phyloP scores from a whole-genome alignment of 108 stramenopile species.

The Mediolabrus comicus region DNA sequence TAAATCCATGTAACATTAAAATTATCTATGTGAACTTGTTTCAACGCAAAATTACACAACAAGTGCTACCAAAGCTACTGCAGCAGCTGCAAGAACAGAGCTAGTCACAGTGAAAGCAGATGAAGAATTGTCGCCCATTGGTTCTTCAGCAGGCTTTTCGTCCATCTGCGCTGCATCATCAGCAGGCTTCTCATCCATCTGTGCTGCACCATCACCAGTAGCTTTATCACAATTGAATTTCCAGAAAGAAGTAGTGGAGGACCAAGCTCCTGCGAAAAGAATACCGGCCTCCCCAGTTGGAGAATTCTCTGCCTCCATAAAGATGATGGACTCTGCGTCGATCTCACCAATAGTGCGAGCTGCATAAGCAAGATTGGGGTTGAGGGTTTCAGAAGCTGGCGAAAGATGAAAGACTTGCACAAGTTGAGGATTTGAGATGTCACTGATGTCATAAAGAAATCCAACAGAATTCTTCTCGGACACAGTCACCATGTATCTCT shows the following conservation, averaged over 20 bases:
- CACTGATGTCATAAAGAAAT: constrained; percentile 41
- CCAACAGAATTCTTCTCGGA: constrained; percentile 45
- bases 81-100: neutral
- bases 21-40: no score
- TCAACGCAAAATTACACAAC: neutral
- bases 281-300: constrained; percentile 51
- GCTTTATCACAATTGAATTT: constrained; percentile 41
- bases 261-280: constrained; percentile 47
- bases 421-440: constrained; percentile 27
- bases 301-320: constrained; percentile 21
- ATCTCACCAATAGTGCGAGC: constrained; percentile 48
- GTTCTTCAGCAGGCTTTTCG: neutral
- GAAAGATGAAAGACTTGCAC: constrained; percentile 45
- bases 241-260: constrained; percentile 34
- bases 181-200: neutral
- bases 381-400: constrained; percentile 41
- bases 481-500: constrained; percentile 29
- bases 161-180: no score
- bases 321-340: constrained; percentile 45
- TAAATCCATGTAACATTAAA: neutral
- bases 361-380: constrained; percentile 43
- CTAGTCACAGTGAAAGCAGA: neutral
- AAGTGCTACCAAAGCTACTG: neutral
- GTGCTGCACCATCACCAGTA: neutral
- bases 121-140: no score